Evolutionary conservation across 2,329 filamentous ascomycete genomes (phyloP).

Genomic region (Thielaviopsis populi): DNA sequence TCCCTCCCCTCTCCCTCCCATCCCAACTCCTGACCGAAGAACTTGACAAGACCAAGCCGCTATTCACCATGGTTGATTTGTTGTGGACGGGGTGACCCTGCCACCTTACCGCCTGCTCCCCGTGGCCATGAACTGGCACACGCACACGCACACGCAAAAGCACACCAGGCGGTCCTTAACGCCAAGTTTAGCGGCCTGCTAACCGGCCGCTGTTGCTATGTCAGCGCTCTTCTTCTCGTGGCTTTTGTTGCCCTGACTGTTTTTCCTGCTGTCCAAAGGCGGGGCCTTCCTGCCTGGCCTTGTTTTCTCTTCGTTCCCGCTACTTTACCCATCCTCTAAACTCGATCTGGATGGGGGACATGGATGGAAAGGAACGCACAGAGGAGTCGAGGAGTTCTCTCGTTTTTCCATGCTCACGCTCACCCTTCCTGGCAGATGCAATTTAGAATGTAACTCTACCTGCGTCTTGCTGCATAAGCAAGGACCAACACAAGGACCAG

Average conservation of each 20-base stretch:
- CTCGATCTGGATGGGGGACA: neutral
- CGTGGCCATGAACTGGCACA: neutral
- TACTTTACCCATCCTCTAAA: neutral
- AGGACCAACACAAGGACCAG: neutral
- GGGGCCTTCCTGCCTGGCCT: neutral
- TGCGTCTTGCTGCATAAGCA: constrained; percentile 1
- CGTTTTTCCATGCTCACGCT: neutral
- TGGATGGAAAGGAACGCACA: neutral
- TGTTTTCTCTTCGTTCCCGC: neutral
- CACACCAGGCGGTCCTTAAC: too few species aligned
- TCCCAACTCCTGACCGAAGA: neutral
- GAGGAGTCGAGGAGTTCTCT: neutral
- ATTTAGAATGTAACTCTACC: neutral
- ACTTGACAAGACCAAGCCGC: neutral
- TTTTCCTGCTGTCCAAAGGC: neutral
- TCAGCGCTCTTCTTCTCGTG: neutral
- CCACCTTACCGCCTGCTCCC: neutral
- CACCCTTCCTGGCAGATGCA: neutral
- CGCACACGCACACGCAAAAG: neutral
- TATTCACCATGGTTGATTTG: neutral
- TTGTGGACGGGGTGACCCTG: neutral
- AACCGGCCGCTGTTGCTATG: neutral
- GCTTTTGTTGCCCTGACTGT: neutral
- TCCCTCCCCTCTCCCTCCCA: neutral
- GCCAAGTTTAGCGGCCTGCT: neutral